Evolutionary conservation across 2,329 filamentous ascomycete genomes (phyloP).

Genomic region (Dryadomyces quercus-mongolicae): DNA sequence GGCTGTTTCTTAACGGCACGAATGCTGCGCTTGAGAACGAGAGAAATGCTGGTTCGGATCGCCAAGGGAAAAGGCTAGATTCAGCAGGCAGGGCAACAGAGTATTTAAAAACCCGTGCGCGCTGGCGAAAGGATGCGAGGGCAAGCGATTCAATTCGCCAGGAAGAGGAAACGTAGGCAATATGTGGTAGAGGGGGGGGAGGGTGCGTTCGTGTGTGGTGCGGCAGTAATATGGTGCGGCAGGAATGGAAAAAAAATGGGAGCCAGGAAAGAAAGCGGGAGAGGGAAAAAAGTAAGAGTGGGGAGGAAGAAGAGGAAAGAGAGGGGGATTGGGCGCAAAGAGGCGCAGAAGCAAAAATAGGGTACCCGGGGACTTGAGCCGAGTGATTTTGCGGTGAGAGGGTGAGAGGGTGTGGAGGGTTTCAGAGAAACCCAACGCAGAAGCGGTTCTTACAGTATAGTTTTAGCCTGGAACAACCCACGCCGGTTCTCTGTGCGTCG

Average conservation of each 20-base stretch:
- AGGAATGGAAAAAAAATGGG: background rate
- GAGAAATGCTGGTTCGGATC: background rate
- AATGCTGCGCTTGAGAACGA: background rate
- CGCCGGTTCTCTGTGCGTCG: background rate
- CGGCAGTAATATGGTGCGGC: background rate
- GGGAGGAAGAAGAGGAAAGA: background rate
- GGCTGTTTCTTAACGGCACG: background rate
- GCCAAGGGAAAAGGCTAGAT: background rate
- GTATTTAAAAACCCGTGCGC: background rate
- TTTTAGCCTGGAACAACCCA: background rate
- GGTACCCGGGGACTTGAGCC: background rate
- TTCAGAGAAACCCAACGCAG: background rate
- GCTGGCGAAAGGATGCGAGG: background rate
- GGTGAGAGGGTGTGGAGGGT: background rate
- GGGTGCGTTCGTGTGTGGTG: background rate
- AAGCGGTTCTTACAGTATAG: background rate
- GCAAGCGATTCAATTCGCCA: background rate
- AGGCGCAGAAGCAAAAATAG: background rate
- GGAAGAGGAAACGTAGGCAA: background rate
- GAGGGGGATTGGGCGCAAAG: conserved; percentile 1
- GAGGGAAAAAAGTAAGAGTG: background rate
- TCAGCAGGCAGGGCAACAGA: background rate
- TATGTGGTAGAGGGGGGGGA: background rate
- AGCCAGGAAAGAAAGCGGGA: background rate
- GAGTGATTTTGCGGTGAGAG: conserved; percentile 1